These are phyloP conservation scores for Ilex aquifolium DNA, from an alignment of 257 asterid genomes.

Conservation along the genomic window DNA sequence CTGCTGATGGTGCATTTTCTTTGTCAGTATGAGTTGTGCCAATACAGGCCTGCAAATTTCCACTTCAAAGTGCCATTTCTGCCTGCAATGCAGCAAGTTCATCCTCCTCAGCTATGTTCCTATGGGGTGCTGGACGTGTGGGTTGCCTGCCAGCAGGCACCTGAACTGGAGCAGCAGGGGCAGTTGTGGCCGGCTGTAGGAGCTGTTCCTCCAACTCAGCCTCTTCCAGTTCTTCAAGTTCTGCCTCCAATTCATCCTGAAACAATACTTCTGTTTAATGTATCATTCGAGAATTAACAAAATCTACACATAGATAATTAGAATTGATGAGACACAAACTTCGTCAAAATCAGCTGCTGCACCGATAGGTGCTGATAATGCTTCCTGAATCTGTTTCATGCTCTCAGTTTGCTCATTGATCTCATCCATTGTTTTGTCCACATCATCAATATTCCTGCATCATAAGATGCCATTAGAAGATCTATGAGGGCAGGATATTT, in stretches of 20 bases:
- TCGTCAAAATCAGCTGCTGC: too few relatives aligned
- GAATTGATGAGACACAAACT: conserved; percentile 6
- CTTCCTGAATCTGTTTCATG: too few relatives aligned
- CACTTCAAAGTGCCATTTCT: conserved; percentile 29
- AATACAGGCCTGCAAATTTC: conserved; percentile 17
- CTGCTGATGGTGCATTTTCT: too few relatives aligned
- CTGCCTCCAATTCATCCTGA: conserved; percentile 26
- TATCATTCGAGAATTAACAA: conserved; percentile 3
- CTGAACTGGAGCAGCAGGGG: conserved; percentile 57
- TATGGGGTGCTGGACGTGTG: conserved; percentile 29
- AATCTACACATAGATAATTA: neutral
- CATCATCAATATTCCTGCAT: too few relatives aligned
- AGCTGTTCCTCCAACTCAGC: conserved; percentile 66
- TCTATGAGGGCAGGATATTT: too few relatives aligned
- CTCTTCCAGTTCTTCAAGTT: conserved; percentile 78
- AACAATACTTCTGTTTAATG: neutral
- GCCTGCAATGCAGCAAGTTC: conserved; percentile 60
- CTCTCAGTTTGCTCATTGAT: too few relatives aligned
- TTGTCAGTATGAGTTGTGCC: too few relatives aligned
- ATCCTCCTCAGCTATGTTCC: conserved; percentile 51
- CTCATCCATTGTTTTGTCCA: too few relatives aligned
- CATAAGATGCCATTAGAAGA: too few relatives aligned
- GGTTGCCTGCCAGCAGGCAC: conserved; percentile 60
- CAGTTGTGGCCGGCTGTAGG: conserved; percentile 66
- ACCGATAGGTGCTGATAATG: too few relatives aligned